Evolutionary conservation across 352 stramenopile species (phyloP).

Genomic region (Globisporangium okanoganense): DNA sequence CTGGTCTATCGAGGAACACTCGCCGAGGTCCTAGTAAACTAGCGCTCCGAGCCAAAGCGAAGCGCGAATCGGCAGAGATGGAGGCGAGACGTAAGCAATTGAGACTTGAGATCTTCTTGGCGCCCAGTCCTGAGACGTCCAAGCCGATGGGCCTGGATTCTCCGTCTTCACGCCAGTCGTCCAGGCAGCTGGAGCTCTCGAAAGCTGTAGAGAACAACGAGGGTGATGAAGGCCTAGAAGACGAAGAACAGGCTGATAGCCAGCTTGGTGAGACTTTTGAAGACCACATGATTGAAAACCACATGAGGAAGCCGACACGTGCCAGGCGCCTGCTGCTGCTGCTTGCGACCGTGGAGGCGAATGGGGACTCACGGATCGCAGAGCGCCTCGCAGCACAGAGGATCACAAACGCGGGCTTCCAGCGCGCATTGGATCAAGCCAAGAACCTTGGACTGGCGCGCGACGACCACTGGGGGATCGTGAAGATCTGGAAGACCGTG

Average conservation of each 20-base stretch:
- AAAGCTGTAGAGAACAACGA: conserved; percentile 9
- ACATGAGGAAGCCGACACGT: neutral
- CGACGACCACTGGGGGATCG: conserved; percentile 34
- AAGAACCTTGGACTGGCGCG: conserved; percentile 29
- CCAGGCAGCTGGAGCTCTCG: neutral
- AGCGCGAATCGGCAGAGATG: conserved; percentile 31
- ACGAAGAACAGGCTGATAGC: neutral
- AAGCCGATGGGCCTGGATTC: too few species aligned
- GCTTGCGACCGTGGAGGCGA: conserved; percentile 49
- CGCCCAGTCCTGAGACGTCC: conserved; percentile 15
- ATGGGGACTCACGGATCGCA: conserved; percentile 39
- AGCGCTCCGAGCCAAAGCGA: conserved; percentile 13
- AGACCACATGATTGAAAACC: neutral
- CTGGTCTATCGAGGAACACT: neutral
- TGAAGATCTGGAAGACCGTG: conserved; percentile 59
- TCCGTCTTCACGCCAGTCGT: neutral
- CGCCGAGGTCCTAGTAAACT: conserved; percentile 4
- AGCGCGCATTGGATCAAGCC: conserved; percentile 39
- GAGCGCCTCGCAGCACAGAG: conserved; percentile 30
- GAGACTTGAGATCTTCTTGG: conserved; percentile 37
- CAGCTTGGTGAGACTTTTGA: neutral
- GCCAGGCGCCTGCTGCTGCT: conserved; percentile 19
- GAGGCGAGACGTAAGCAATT: conserved; percentile 28
- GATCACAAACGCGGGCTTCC: conserved; percentile 28
- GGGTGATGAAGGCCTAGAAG: neutral